Conservation (phyloP, 2,329 filamentous ascomycete genomes). For the Chaetomium olivaceum region DNA sequence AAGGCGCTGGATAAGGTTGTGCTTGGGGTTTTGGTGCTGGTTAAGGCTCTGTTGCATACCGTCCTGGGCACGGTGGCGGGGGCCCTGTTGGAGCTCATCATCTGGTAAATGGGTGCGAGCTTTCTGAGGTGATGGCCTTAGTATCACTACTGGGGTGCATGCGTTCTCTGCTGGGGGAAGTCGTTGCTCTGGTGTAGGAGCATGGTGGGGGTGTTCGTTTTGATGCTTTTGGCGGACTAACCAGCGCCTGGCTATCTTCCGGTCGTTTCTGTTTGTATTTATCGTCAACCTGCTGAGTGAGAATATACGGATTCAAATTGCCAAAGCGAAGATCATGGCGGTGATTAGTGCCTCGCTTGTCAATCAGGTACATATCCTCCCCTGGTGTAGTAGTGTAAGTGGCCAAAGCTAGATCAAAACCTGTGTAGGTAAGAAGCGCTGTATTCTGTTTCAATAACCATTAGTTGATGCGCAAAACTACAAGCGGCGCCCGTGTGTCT, state of each 20-base stretch:
- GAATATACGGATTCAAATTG: background rate
- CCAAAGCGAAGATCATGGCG: background rate
- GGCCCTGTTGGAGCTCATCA: slow-evolving; percentile 28
- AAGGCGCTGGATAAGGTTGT: slow-evolving; percentile 33
- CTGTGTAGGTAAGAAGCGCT: too few relatives aligned
- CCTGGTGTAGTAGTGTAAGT: too few relatives aligned
- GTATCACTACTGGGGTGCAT: background rate
- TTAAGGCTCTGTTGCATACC: slow-evolving; percentile 30
- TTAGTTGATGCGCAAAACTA: background rate
- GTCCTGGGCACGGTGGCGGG: slow-evolving; percentile 30
- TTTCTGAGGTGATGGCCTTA: background rate
- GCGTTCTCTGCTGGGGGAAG: background rate
- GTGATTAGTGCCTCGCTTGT: background rate
- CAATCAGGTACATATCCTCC: background rate
- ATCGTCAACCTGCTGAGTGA: background rate
- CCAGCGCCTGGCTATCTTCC: background rate
- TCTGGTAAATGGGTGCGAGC: slow-evolving; percentile 2
- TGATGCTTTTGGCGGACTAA: background rate
- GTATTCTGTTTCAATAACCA: background rate
- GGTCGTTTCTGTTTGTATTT: background rate
- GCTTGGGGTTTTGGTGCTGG: slow-evolving; percentile 30
- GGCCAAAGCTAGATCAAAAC: too few relatives aligned
- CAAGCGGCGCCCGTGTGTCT: background rate
- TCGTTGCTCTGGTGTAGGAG: background rate
- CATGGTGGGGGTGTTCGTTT: background rate